Base-by-base conservation (phyloP, 1,139 yeast genomes). In the Geotrichum cucujoidarum region DNA sequence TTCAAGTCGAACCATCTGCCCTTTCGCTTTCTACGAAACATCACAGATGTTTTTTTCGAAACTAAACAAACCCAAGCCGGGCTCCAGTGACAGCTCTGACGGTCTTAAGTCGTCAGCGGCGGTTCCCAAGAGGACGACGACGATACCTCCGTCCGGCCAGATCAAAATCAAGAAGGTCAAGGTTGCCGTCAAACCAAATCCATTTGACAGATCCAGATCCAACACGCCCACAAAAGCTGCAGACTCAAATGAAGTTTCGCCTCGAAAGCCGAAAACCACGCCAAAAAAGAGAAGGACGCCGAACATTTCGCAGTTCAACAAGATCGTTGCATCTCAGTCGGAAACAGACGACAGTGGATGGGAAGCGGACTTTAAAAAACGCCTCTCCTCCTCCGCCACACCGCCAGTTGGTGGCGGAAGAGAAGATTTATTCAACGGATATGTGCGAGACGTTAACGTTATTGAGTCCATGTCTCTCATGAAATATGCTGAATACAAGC, bases 271-370 rank as follows among this genome's bases (percentile, higher is more conserved):
- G 16, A n/a, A 36, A 29, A 30, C n/a, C n/a, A n/a, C n/a, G 14
- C 29, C 31, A 25, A 40, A 40, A n/a, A 21, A 24, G 11, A 32
- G 32, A 36, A 50, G 34, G 33, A 43, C 40, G 17, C 50, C 50
- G 11, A 49, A 47, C 20, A n/a, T 35, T 1, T 43, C 48, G 2
- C 40, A 40, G 43, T 46, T 40, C 21, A 49, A 45, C 25, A 24
- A 39, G 18, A 40, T 46, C 2, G 35, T 40, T 5, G 29, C 44
- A 2, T 40, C 51, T 13, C 38, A 29, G n/a, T 39, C 41, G n/a
- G 41, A 45, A n/a, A 43, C 43, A 11, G 47, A 45, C n/a, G 47
- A 47, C 29, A 43, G 50, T 18, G 18, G 36, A 6, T 47, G 50
- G 50, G 45, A 47, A 33, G 38, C 43, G 1, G 40, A 47, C 3